phyloP scores from a whole-genome alignment of 2,329 filamentous ascomycete genomes.

The Leptographium lundbergii region DNA sequence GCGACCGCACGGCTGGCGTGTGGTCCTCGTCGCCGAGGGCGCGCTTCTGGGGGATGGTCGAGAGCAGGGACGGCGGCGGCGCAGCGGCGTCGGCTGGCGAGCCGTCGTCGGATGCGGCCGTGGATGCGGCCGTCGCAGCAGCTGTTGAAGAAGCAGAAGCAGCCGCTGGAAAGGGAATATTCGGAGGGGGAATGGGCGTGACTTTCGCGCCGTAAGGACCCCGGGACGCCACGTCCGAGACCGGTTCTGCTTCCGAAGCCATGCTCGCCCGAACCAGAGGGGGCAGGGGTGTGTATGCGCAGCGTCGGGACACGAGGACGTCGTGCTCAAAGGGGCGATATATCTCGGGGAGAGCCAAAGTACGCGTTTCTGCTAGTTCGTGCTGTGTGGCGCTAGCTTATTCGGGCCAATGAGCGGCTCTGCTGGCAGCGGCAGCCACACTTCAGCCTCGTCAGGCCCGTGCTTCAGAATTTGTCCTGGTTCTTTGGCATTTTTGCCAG shows the following conservation, averaged over 20 bases:
- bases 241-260: constrained; percentile 2
- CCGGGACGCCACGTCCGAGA: background rate
- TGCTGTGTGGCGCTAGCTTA: constrained; percentile 4
- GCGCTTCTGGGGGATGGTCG: constrained; percentile 51
- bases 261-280: background rate
- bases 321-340: background rate
- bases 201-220: constrained; percentile 6
- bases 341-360: background rate
- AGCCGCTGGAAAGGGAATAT: constrained; percentile 5
- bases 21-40: constrained; percentile 52
- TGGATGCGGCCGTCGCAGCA: background rate
- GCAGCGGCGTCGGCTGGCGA: background rate
- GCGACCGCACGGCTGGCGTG: constrained; percentile 58
- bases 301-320: background rate
- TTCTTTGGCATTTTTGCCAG: background rate
- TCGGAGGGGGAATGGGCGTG: constrained; percentile 12
- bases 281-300: background rate
- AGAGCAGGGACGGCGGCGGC: constrained; percentile 5
- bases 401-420: background rate
- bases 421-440: constrained; percentile 4
- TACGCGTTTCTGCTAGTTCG: background rate
- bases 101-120: background rate
- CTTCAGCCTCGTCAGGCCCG: constrained; percentile 11
- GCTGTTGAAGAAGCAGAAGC: background rate
- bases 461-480: background rate